Evolutionary conservation across 768 basidiomycete genomes (phyloP).

Genomic region (Naganishia antarctica): DNA sequence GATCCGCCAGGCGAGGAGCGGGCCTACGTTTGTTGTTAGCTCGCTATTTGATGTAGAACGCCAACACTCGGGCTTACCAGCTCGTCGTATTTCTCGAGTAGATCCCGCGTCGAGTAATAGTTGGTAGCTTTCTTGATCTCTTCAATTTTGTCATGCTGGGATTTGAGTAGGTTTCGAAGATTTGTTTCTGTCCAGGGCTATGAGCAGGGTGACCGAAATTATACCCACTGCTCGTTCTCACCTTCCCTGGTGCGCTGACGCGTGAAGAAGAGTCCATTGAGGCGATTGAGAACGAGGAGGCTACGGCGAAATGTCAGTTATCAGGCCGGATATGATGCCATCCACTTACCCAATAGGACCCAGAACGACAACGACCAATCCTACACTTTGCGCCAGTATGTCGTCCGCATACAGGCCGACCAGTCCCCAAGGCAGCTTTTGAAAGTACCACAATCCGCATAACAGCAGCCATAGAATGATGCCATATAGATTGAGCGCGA

Average conservation of each 20-base stretch:
- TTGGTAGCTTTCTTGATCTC: conserved; percentile 98
- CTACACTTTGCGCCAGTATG: conserved; percentile 33
- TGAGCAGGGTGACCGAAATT: too few relatives aligned
- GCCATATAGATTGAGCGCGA: conserved; percentile 44
- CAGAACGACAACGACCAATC: conserved; percentile 31
- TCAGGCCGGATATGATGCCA: neutral
- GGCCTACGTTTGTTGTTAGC: neutral
- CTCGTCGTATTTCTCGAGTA: conserved; percentile 89
- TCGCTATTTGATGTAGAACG: neutral
- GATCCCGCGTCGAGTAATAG: conserved; percentile 82
- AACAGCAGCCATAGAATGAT: conserved; percentile 44
- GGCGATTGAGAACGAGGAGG: conserved; percentile 29
- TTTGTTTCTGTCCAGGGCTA: conserved; percentile 62
- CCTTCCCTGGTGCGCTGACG: conserved; percentile 41
- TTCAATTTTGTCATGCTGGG: conserved; percentile 79
- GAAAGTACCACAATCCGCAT: conserved; percentile 45
- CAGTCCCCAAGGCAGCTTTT: conserved; percentile 41
- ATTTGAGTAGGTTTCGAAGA: conserved; percentile 65
- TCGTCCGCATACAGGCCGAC: conserved; percentile 32
- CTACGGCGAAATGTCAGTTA: neutral
- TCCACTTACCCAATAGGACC: conserved; percentile 45
- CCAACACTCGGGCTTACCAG: conserved; percentile 38
- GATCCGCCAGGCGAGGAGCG: conserved; percentile 3
- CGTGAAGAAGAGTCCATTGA: conserved; percentile 40
- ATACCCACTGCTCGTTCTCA: too few relatives aligned